Conservation (phyloP, 495 filamentous ascomycete genomes). For the Annulohypoxylon moriforme region DNA sequence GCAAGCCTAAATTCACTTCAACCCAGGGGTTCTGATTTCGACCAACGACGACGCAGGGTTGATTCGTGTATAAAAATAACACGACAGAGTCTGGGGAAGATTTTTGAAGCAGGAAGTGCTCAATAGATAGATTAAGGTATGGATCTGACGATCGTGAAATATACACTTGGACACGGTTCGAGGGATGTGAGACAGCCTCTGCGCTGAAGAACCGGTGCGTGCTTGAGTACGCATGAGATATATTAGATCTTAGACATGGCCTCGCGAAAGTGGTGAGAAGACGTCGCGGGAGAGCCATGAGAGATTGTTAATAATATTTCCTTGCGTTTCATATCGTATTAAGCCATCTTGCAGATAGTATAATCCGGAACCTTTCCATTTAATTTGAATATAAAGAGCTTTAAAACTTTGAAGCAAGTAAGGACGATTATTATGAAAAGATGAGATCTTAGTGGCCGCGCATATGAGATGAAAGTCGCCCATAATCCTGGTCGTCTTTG, state of each 20-base stretch:
- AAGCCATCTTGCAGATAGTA: neutral
- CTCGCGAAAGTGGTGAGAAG: conserved; percentile 20
- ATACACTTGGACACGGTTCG: conserved; percentile 69
- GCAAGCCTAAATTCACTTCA: conserved; percentile 78
- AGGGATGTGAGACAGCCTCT: conserved; percentile 38
- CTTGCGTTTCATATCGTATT: conserved; percentile 1
- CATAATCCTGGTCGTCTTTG: neutral
- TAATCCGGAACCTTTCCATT: neutral
- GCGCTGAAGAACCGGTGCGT: conserved; percentile 39
- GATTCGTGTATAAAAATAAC: conserved; percentile 88
- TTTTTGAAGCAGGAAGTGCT: conserved; percentile 85
- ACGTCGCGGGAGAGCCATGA: conserved; percentile 35
- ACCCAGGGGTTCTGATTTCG: conserved; percentile 98
- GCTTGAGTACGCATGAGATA: neutral
- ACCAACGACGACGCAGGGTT: conserved; percentile 87
- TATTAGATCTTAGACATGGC: conserved; percentile 13
- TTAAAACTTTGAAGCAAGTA: neutral
- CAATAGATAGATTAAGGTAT: conserved; percentile 94
- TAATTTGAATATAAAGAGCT: neutral
- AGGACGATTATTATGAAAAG: conserved; percentile 1
- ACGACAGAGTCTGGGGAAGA: conserved; percentile 75
- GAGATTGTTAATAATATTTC: neutral
- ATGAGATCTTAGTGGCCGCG: neutral
- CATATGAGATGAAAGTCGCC: neutral
- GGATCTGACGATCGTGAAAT: conserved; percentile 78